These are phyloP conservation scores for Rasamsonia emersonii DNA, from an alignment of 2,329 filamentous ascomycete genomes.

Conservation along the genomic window DNA sequence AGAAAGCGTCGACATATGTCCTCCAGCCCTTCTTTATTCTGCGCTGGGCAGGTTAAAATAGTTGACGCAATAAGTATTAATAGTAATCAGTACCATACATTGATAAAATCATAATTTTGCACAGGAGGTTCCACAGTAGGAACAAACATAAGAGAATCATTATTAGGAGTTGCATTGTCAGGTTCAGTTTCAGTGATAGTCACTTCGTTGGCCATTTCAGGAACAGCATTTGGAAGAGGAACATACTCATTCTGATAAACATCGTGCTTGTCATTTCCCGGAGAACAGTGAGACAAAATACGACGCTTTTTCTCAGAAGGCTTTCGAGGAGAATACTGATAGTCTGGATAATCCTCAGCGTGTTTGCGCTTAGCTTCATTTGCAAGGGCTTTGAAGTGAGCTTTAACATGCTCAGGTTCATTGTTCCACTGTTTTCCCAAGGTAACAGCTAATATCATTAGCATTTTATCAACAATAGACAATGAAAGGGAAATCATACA, in stretches of 20 bases:
- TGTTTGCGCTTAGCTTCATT: slow-evolving; percentile 34
- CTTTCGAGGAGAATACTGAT: slow-evolving; percentile 40
- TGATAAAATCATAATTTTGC: too few relatives aligned
- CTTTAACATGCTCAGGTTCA: slow-evolving; percentile 27
- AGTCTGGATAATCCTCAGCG: slow-evolving; percentile 31
- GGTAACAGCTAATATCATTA: slow-evolving; percentile 27
- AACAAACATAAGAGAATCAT: too few relatives aligned
- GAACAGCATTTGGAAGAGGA: too few relatives aligned
- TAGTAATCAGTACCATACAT: too few relatives aligned
- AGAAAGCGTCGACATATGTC: too few relatives aligned
- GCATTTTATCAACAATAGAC: slow-evolving; percentile 3
- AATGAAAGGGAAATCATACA: slow-evolving; percentile 24
- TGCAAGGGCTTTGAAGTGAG: slow-evolving; percentile 30
- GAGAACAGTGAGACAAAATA: slow-evolving; percentile 22
- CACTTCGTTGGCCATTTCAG: too few relatives aligned
- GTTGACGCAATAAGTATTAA: too few relatives aligned
- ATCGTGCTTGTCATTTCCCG: slow-evolving; percentile 6
- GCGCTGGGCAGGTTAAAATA: too few relatives aligned
- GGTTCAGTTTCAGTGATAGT: too few relatives aligned
- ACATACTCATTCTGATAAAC: slow-evolving; percentile 1
- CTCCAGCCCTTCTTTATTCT: too few relatives aligned
- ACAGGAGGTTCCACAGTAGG: too few relatives aligned
- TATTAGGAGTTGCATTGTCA: too few relatives aligned
- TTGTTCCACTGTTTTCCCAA: slow-evolving; percentile 35
- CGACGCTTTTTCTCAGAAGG: slow-evolving; percentile 39